Conservation (phyloP, 345 rosid species). For the Syzygium aqueum region DNA sequence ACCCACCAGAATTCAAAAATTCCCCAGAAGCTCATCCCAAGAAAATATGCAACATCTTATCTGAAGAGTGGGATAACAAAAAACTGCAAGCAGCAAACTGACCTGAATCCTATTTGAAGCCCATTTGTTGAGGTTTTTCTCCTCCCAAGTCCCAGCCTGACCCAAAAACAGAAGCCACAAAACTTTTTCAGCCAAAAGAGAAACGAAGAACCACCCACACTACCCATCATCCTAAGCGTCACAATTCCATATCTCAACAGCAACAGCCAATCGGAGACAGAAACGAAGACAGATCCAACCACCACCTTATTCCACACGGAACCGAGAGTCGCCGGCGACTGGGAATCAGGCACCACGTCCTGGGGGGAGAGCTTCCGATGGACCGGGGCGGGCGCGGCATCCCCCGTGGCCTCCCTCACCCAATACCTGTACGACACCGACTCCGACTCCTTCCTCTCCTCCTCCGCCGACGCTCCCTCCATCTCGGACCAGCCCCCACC, state of each 20-base stretch:
- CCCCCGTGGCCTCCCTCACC: constrained; percentile 64
- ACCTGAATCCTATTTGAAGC: constrained; percentile 78
- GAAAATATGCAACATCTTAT: background rate
- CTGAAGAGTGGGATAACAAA: background rate
- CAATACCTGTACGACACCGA: constrained; percentile 71
- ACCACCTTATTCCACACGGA: constrained; percentile 77
- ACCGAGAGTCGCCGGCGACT: constrained; percentile 41
- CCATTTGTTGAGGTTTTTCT: constrained; percentile 82
- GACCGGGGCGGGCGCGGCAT: constrained; percentile 76
- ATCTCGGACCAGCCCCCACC: background rate
- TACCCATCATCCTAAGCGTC: background rate
- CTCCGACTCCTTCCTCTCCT: constrained; percentile 16
- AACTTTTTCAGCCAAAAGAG: background rate
- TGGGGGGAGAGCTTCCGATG: constrained; percentile 50
- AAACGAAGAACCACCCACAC: background rate
- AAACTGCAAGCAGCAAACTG: background rate
- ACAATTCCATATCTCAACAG: background rate
- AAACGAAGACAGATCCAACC: background rate
- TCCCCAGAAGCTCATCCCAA: background rate
- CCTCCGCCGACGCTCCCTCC: constrained; percentile 33
- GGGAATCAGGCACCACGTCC: constrained; percentile 18
- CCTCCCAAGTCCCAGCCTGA: constrained; percentile 99
- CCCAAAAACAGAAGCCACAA: background rate
- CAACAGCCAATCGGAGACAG: background rate
- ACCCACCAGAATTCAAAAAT: background rate